A percentile compares a stretch with the other conserved stretches of the same genome.
Conservation (phyloP, 1,139 yeast species). For the Kodamaea ohmeri region DNA sequence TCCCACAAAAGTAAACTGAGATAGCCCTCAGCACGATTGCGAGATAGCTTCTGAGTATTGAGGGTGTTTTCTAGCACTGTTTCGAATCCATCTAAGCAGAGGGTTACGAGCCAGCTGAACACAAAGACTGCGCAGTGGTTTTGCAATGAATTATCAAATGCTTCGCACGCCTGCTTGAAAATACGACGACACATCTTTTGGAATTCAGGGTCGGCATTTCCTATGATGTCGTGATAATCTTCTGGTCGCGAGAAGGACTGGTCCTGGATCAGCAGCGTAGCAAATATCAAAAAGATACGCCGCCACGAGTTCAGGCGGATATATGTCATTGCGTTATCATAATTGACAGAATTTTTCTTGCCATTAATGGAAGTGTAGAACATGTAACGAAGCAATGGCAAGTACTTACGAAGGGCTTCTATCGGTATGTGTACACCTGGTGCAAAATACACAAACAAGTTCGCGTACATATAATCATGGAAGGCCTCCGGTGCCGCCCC, state of each 20-base stretch:
- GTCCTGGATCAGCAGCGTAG: conserved; percentile 47
- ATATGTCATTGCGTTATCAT: conserved; percentile 37
- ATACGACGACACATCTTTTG: conserved; percentile 28
- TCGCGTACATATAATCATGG: conserved; percentile 37
- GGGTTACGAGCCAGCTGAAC: conserved; percentile 34
- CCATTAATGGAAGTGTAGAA: conserved; percentile 42
- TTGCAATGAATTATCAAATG: conserved; percentile 31
- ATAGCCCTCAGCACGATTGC: conserved; percentile 30
- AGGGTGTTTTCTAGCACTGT: conserved; percentile 24
- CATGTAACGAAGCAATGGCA: conserved; percentile 51
- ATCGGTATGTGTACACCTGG: conserved; percentile 43
- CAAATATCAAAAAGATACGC: conserved; percentile 49
- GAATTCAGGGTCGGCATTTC: conserved; percentile 28
- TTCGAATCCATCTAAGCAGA: conserved; percentile 38
- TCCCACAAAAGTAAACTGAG: conserved; percentile 35
- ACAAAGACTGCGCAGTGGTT: conserved; percentile 28
- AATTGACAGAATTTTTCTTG: conserved; percentile 35
- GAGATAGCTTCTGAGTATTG: conserved; percentile 20
- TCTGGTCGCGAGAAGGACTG: conserved; percentile 60
- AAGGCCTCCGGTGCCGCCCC: conserved; percentile 56
- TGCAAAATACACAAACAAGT: conserved; percentile 35
- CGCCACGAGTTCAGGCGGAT: conserved; percentile 55
- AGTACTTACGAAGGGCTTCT: conserved; percentile 31
- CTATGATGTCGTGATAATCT: conserved; percentile 39
- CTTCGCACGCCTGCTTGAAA: conserved; percentile 32